Conservation (phyloP, 306 rosid species). For the Casuarina cunninghamiana region DNA sequence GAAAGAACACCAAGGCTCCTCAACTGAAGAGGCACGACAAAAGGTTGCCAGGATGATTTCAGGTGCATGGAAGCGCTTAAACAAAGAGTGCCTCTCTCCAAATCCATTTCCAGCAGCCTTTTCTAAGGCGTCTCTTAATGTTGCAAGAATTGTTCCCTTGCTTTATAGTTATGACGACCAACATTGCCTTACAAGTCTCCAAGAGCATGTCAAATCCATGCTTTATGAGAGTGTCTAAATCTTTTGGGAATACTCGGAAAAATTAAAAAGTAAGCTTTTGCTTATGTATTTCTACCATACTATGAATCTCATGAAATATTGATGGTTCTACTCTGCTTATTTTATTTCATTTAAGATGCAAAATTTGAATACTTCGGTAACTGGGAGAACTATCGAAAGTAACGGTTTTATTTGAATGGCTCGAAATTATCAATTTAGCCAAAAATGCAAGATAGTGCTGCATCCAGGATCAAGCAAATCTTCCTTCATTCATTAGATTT, state of each 20-base stretch:
- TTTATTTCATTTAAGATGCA: too few species aligned
- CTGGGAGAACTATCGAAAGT: too few species aligned
- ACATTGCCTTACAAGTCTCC: slow-evolving; percentile 39
- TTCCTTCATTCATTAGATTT: too few species aligned
- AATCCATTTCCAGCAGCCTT: slow-evolving; percentile 34
- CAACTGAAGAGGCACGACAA: slow-evolving; percentile 23
- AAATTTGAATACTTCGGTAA: too few species aligned
- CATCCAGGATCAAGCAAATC: too few species aligned
- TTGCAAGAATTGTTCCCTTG: slow-evolving; percentile 46
- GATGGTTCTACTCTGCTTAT: too few species aligned
- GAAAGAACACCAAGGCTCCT: slow-evolving; percentile 25
- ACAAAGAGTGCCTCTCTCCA: slow-evolving; percentile 41
- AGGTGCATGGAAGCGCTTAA: slow-evolving; percentile 52
- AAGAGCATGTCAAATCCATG: slow-evolving; percentile 33
- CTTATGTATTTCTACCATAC: too few species aligned
- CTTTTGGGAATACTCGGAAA: neutral
- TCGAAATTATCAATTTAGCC: too few species aligned
- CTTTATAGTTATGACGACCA: slow-evolving; percentile 41
- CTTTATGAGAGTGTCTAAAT: slow-evolving; percentile 10
- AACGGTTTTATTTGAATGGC: too few species aligned
- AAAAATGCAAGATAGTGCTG: too few species aligned
- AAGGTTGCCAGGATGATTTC: slow-evolving; percentile 28
- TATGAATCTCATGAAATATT: too few species aligned
- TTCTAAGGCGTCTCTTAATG: slow-evolving; percentile 26
- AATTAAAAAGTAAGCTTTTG: neutral